Evolutionary conservation across 2,329 filamentous ascomycete genomes (phyloP), one percentile per base, ranked within the genome.

Genomic region (Onygenales sp.): DNA sequence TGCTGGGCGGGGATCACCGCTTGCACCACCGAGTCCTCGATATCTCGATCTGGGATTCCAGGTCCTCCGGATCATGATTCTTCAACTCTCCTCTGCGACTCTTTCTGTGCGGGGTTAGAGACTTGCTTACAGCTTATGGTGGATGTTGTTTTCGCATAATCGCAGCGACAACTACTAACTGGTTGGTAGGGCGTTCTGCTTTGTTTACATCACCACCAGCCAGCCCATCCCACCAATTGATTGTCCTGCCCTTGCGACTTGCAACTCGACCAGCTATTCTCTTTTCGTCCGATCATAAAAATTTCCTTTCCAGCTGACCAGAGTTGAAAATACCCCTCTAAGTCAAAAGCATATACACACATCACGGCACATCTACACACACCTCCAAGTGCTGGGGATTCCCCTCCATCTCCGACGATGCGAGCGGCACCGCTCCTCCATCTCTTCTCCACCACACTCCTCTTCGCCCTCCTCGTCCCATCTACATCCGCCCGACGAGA

Each of bases 391-490:
- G 17, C 21, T 4, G 21, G 21, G 21, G 21, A 27, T 27, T 27
- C 21, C 21, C 21, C 21, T 27, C 21, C 21, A 27, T 27, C 21
- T 27, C 21, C 21, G 4, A 27, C 21, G 43, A 55, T 55, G 53
- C 53, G 49, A 43, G 21, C 50, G 34, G 34, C 33, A 47, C 44
- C 50, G 11, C 50, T 46, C 14, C 36, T 27, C 21, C 21, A 27
- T 27, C 4, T 27, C 21, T 3, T 27, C 21, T 27, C 21, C 21
- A 27, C 3, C 21, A 27, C 21, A 27, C 21, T 57, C 13, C 48
- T 57, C 42, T 34, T 51, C 46, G 47, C 54, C 6, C 32, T 52
- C 43, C 40, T 55, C 21, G 43, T 51, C 37, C 51, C 40, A 32
- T 50, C 53, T 33, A 31, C 44, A 39, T 39, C 21, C 21, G 21